phyloP scores from a whole-genome alignment of 2,329 filamentous ascomycete genomes.

The Endothia cerciana region DNA sequence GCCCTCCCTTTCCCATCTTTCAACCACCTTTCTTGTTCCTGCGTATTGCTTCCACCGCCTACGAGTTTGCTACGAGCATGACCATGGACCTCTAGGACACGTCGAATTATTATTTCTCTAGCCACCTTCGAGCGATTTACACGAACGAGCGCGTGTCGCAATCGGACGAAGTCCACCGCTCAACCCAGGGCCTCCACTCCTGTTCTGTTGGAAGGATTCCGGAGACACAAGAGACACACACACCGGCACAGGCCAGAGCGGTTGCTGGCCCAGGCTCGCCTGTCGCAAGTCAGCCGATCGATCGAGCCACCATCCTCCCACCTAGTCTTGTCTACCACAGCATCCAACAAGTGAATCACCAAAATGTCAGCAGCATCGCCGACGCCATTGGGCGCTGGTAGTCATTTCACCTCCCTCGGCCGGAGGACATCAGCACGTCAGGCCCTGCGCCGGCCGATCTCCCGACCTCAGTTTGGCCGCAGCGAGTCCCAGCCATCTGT shows the following conservation, averaged over 20 bases:
- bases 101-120: constrained; percentile 24
- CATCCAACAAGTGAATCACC: constrained; percentile 17
- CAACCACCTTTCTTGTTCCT: constrained; percentile 8
- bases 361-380: constrained; percentile 59
- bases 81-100: constrained; percentile 28
- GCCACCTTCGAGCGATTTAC: constrained; percentile 15
- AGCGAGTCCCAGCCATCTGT: constrained; percentile 49
- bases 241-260: not conserved
- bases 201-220: constrained; percentile 25
- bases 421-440: constrained; percentile 62
- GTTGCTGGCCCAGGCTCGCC: constrained; percentile 6
- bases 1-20: constrained; percentile 17
- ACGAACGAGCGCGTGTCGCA: constrained; percentile 15
- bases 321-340: not conserved
- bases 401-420: constrained; percentile 49
- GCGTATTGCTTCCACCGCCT: constrained; percentile 11
- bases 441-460: constrained; percentile 53
- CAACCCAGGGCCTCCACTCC: constrained; percentile 21
- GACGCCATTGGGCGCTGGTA: constrained; percentile 55
- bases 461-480: constrained; percentile 50
- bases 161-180: constrained; percentile 4
- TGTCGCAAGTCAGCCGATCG: constrained; percentile 5
- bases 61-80: constrained; percentile 21
- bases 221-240: constrained; percentile 3
- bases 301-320: not conserved